Conservation (phyloP, 129 eudicot species). For the Mikania micrantha region DNA sequence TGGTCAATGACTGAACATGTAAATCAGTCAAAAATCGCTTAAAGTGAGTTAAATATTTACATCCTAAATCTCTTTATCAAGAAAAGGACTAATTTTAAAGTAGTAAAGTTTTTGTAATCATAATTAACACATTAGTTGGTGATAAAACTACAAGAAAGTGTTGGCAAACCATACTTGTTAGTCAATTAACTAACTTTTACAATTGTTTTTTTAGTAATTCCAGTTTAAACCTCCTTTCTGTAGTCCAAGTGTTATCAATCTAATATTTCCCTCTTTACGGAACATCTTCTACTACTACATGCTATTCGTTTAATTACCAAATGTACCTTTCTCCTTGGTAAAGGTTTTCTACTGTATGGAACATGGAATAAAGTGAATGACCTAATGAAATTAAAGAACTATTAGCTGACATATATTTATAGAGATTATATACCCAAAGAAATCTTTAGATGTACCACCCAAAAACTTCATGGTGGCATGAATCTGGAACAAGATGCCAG, state of each 20-base stretch:
- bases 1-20: background rate
- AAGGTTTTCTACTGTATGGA: background rate
- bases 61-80: background rate
- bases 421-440: background rate
- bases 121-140: background rate
- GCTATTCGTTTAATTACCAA: background rate
- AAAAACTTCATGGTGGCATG: constrained; percentile 1
- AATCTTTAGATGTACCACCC: no score
- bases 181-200: background rate
- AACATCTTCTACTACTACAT: background rate
- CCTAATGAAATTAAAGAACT: background rate
- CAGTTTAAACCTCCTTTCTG: background rate
- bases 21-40: background rate
- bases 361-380: background rate
- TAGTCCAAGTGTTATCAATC: background rate
- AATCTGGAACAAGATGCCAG: background rate
- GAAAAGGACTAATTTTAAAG: background rate
- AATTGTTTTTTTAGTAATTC: background rate
- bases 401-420: no score
- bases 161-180: background rate
- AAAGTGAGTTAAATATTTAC: background rate
- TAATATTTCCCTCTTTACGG: constrained; percentile 1
- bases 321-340: background rate
- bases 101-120: background rate
- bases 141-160: background rate